Evolutionary conservation across 305 asterid genomes (phyloP), one percentile per base, ranked within the genome.

Genomic region (Fraxinus angustifolia): DNA sequence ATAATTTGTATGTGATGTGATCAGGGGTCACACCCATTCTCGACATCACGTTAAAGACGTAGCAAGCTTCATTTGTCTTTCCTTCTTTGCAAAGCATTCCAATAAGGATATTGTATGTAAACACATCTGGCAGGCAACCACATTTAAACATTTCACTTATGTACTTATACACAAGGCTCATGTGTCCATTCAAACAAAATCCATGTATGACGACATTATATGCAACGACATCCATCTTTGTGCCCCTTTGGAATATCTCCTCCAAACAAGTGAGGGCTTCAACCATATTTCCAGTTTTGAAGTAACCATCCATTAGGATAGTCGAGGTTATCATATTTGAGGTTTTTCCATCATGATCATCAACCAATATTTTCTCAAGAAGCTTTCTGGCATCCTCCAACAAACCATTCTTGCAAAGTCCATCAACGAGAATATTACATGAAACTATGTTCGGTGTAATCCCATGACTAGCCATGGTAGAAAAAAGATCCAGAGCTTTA

Each of bases 161-260:
- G 77, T 78, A 91, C 80, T 81, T 89, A 58, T 87, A 87, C 26
- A 82, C 97, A 62, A 65, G 79, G 77, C 58, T 83, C 80, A 86
- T 35, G 76, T 89, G 85, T 81, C 89, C 88, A 77, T 56, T 87
- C 90, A 89, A 75, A 89, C 89, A 90, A 81, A 85, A 84, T 65
- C 97, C 97, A 82, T 89, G 88, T 65, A 92, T 81, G 48, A 89
- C 80, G 79, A 92, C 99, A 88, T 94, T 94, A 79, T 89, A 94
- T 28, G 96, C 93, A 78, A 91, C 87, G 76, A 79, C 81, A 88
- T 95, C 98, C 78, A 87, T 84, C 73, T 79, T 80, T 62, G 81
- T 50, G 82, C 85, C 86, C 83, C 84, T 84, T 82, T 77, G 56
- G 19, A 84, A 38, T 45, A 90, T 83, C 72, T 84, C 91, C 76